Percentiles rank a stretch among this genome's conserved stretches.
These are phyloP conservation scores for Dactylellina drechsleri DNA, from an alignment of 2,329 filamentous ascomycete species.

Conservation along the genomic window DNA sequence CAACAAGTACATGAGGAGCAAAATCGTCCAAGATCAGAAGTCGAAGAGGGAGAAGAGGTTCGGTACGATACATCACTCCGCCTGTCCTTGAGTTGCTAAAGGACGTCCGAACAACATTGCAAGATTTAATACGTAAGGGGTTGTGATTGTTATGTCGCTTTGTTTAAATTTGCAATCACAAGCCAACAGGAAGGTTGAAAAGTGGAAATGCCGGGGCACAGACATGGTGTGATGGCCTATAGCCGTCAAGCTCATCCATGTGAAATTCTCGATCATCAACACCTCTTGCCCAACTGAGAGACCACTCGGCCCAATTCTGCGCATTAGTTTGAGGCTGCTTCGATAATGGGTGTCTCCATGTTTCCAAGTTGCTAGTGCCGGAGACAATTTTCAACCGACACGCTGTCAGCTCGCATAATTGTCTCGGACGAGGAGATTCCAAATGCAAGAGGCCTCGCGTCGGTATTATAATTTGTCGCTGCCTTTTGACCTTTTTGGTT, in stretches of 20 bases:
- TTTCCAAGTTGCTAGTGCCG: not conserved
- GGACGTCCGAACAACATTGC: constrained; percentile 1
- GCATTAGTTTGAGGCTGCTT: not conserved
- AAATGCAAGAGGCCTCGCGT: not conserved
- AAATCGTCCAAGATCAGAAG: no score
- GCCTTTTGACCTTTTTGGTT: constrained; percentile 14
- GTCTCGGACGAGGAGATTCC: not conserved
- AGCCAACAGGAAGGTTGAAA: constrained; percentile 19
- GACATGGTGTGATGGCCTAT: not conserved
- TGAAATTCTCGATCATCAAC: constrained; percentile 35
- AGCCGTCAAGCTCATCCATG: constrained; percentile 29
- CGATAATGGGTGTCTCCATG: not conserved
- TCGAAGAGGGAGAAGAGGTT: no score
- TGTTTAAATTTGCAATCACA: constrained; percentile 44
- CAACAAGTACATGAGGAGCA: not conserved
- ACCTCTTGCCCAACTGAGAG: constrained; percentile 38
- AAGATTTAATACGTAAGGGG: no score
- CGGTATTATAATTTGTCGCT: constrained; percentile 6
- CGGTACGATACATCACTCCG: no score
- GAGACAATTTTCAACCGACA: constrained; percentile 44
- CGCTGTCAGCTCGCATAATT: not conserved
- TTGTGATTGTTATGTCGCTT: not conserved
- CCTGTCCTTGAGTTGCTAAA: no score
- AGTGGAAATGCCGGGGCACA: constrained; percentile 33
- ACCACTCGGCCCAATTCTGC: constrained; percentile 24